Base-by-base conservation (phyloP, 805 yeast species). In the Kazachstania psychrophila region DNA sequence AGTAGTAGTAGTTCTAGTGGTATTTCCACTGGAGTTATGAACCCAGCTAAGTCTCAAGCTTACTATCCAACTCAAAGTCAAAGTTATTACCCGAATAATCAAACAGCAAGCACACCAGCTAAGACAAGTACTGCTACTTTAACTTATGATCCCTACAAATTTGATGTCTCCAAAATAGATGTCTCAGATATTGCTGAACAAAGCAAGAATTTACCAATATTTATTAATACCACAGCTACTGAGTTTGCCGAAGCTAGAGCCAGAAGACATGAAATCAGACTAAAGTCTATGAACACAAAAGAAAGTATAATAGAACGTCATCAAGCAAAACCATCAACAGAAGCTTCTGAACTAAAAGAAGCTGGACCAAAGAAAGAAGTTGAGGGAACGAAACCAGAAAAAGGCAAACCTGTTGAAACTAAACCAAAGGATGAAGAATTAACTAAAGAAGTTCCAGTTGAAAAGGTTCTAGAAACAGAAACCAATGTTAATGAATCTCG, bases 221-320 rank as follows among this genome's bases (percentile, higher is more conserved):
- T 44, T 33, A 46, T 55, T 15, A 58, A 56, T 30, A 47, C 60
- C 5, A 49, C 48, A 6, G 51, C 57, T 31, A 47, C 52, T 13
- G 54, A 50, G 11, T 65, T 52, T 43, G 56, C 56, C 2, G 50
- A 52, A 9, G 54, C 55, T 2, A 58, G 56, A 24, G 43, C 53
- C 12, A 43, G 34, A 14, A 56, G 58, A 37, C 31, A 47, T 20
- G 41, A 39, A 19, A 27, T 55, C 14, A 49, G 49, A 34, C 23
- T 43, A 36, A 29, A 32, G 24, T 32, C 39, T 6, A 34, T 43
- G 18, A 33, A 37, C 6, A 17, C 26, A 6, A 27, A 33, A 8
- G 38, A 38, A 17, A 15, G 19, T 16, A 25, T 18, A 12, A 12
- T 22, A 22, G 28, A 28, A 25, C 34, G 5, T 27, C 14, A 12